Conservation (phyloP, 495 filamentous ascomycete genomes). For the Aspergillus funiculosus region DNA sequence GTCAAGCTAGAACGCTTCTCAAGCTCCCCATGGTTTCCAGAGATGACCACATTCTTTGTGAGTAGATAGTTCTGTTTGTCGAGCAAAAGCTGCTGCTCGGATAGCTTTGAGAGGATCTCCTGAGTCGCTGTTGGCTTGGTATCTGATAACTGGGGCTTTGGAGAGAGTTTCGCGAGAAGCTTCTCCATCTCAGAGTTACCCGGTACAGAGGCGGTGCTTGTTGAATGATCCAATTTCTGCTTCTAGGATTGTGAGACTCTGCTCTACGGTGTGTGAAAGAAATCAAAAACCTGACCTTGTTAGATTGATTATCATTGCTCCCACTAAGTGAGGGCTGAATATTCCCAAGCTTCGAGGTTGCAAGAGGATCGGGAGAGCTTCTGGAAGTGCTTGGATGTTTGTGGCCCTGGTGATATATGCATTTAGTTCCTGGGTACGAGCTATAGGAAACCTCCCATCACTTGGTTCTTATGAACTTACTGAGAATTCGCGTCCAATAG, state of each 20-base stretch:
- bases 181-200: constrained; percentile 34
- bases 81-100: constrained; percentile 57
- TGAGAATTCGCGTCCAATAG: constrained; percentile 23
- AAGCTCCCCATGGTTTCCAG: constrained; percentile 33
- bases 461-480: constrained; percentile 21
- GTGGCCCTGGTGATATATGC: constrained; percentile 17
- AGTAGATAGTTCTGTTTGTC: constrained; percentile 49
- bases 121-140: constrained; percentile 19
- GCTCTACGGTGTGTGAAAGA: not conserved
- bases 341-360: constrained; percentile 39
- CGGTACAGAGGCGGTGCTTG: constrained; percentile 18
- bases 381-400: constrained; percentile 27
- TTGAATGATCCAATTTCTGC: constrained; percentile 44
- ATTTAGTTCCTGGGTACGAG: not conserved
- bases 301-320: constrained; percentile 21
- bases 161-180: constrained; percentile 35
- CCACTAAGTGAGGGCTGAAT: constrained; percentile 21
- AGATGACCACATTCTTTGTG: constrained; percentile 29
- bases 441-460: too few relatives aligned
- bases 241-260: constrained; percentile 47
- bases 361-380: constrained; percentile 30
- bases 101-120: constrained; percentile 53
- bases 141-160: constrained; percentile 21
- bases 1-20: constrained; percentile 47
- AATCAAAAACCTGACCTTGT: constrained; percentile 31